Conservation (phyloP, 305 asterid genomes). For the Rubia tinctorum region DNA sequence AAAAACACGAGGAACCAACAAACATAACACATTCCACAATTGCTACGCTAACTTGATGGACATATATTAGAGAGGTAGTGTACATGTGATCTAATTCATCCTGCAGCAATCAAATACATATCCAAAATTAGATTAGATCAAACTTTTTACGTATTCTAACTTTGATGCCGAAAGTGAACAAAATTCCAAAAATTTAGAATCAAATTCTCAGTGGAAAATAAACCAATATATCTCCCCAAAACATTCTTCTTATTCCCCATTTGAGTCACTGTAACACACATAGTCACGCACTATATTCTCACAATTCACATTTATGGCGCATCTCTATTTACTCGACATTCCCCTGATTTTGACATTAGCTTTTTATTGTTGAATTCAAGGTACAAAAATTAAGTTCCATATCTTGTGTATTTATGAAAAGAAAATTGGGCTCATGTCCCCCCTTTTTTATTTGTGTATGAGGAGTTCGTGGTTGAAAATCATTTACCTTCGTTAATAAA, state of each 20-base stretch:
- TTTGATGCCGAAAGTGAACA: too few relatives aligned
- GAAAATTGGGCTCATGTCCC: background rate
- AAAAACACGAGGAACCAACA: too few relatives aligned
- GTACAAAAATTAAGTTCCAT: background rate
- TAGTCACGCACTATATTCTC: background rate
- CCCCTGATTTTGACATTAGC: slow-evolving; percentile 19
- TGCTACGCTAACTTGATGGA: too few relatives aligned
- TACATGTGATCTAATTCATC: too few relatives aligned
- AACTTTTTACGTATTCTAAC: too few relatives aligned
- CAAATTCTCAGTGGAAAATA: too few relatives aligned
- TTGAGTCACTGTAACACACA: background rate
- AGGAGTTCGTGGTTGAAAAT: slow-evolving; percentile 33
- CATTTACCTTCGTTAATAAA: slow-evolving; percentile 57
- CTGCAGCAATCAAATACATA: too few relatives aligned
- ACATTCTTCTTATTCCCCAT: background rate
- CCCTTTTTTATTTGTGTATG: slow-evolving; percentile 18
- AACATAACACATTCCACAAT: too few relatives aligned
- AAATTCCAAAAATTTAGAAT: too few relatives aligned
- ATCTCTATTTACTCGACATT: background rate
- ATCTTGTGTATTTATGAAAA: background rate
- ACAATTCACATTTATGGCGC: slow-evolving; percentile 17
- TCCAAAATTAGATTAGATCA: too few relatives aligned
- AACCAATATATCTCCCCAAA: too few relatives aligned
- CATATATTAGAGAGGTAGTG: too few relatives aligned
- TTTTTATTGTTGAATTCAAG: slow-evolving; percentile 22